These are phyloP conservation scores for Epichloe elymi DNA, from an alignment of 2,329 filamentous ascomycete species.

Conservation along the genomic window DNA sequence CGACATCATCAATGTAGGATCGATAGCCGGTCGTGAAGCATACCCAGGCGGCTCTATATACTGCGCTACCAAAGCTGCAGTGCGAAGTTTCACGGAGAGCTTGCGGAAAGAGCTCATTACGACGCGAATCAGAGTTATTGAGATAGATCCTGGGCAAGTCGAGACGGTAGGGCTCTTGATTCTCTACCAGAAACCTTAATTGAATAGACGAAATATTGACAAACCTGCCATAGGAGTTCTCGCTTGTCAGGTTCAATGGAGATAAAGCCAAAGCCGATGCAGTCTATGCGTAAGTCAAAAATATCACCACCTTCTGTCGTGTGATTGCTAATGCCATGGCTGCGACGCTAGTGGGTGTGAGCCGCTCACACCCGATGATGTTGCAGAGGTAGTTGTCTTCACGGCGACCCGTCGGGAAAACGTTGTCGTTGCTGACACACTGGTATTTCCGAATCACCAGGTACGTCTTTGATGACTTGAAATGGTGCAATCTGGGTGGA, in stretches of 20 bases:
- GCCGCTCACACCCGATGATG: conserved; percentile 77
- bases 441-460: conserved; percentile 85
- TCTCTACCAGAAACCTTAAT: neutral
- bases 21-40: conserved; percentile 74
- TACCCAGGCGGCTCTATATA: conserved; percentile 84
- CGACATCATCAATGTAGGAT: conserved; percentile 91
- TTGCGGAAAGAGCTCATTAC: conserved; percentile 73
- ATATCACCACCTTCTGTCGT: neutral
- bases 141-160: conserved; percentile 83
- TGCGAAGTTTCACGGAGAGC: conserved; percentile 71
- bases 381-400: conserved; percentile 84
- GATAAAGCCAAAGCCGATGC: conserved; percentile 83
- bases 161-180: conserved; percentile 48
- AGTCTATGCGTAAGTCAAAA: conserved; percentile 58
- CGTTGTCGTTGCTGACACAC: conserved; percentile 75
- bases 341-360: conserved; percentile 47
- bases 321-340: neutral
- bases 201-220: conserved; percentile 1
- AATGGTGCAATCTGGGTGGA: neutral
- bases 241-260: conserved; percentile 73
- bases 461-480: conserved; percentile 27
- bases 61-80: conserved; percentile 84
- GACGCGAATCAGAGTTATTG: conserved; percentile 70
- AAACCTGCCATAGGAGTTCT: conserved; percentile 53
- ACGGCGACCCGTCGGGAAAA: conserved; percentile 74